Conservation (phyloP, 169 alveolate genomes). For the Toxoplasma gondii region DNA sequence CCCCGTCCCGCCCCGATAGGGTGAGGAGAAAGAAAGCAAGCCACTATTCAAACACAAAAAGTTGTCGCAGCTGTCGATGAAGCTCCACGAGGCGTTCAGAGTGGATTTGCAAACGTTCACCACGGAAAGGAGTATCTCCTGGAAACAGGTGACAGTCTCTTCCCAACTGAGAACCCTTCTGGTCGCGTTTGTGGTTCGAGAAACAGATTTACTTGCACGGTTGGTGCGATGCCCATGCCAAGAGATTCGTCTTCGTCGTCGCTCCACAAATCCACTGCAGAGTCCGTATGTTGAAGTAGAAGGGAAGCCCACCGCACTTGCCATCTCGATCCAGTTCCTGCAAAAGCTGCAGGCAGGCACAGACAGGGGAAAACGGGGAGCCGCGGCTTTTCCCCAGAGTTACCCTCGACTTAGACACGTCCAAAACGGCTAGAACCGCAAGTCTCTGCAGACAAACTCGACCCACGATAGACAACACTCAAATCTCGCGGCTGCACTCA, state of each 20-base stretch:
- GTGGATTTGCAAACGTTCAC: no score
- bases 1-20: no score
- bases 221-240: conserved; percentile 77
- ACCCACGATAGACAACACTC: background rate
- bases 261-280: conserved; percentile 83
- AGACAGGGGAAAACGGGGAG: background rate
- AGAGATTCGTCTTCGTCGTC: conserved; percentile 78
- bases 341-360: conserved; percentile 72
- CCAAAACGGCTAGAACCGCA: background rate
- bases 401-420: background rate
- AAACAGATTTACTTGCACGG: conserved; percentile 67
- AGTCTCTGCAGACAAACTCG: background rate
- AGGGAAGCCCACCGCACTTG: conserved; percentile 87
- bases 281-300: conserved; percentile 78
- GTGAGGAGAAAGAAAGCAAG: no score
- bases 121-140: no score
- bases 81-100: no score
- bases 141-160: no score
- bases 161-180: no score
- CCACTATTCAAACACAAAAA: no score
- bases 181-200: no score
- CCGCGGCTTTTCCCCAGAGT: background rate
- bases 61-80: no score
- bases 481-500: no score
- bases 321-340: conserved; percentile 73